These are phyloP conservation scores for Alternaria ethzedia DNA, from an alignment of 2,329 filamentous ascomycete genomes.

Conservation along the genomic window DNA sequence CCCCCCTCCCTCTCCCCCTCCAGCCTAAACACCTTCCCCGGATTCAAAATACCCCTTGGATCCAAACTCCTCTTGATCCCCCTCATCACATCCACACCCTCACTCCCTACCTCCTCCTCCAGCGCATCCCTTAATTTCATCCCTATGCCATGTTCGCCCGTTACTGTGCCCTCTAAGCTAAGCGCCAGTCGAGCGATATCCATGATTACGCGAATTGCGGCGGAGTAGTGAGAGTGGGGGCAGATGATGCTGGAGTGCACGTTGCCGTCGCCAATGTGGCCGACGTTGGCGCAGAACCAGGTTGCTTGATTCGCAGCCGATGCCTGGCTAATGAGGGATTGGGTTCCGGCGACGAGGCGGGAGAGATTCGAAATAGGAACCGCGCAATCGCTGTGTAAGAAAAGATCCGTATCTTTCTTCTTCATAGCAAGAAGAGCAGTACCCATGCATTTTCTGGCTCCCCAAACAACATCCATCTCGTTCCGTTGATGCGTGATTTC, in stretches of 20 bases:
- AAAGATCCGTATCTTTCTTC: conserved; percentile 31
- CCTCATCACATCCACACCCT: conserved; percentile 79
- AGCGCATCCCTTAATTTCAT: conserved; percentile 83
- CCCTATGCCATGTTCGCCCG: conserved; percentile 83
- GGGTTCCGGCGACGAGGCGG: conserved; percentile 76
- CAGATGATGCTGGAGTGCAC: conserved; percentile 45
- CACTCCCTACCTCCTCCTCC: conserved; percentile 74
- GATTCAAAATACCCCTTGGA: conserved; percentile 69
- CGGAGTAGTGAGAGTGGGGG: too few relatives aligned
- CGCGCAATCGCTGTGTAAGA: conserved; percentile 80
- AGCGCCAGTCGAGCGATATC: conserved; percentile 80
- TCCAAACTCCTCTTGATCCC: conserved; percentile 81
- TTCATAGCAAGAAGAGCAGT: conserved; percentile 71
- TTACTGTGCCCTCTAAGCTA: conserved; percentile 82
- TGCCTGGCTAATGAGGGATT: conserved; percentile 63
- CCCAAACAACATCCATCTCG: conserved; percentile 71
- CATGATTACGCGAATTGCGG: conserved; percentile 34
- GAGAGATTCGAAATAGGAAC: conserved; percentile 75
- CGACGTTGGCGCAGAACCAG: conserved; percentile 61
- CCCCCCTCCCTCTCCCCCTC: too few relatives aligned
- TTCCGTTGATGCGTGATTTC: conserved; percentile 72
- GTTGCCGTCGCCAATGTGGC: conserved; percentile 71
- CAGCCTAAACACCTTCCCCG: conserved; percentile 60
- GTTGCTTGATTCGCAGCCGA: not conserved
- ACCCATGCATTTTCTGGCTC: conserved; percentile 73